These are phyloP conservation scores for Dictyostelium capitatum DNA, from an alignment of 78 protist genomes.

Conservation along the genomic window DNA sequence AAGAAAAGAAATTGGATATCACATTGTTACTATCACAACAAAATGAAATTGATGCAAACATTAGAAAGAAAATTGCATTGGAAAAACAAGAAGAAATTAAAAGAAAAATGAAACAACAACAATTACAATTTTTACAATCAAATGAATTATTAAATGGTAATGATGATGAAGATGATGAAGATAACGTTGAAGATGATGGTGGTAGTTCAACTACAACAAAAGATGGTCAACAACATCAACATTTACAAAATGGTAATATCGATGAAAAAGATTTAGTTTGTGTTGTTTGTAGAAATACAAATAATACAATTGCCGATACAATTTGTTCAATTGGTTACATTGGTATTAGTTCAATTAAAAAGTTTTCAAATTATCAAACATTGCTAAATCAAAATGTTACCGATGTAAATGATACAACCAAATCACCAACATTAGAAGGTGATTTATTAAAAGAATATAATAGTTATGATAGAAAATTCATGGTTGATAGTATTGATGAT, in stretches of 20 bases:
- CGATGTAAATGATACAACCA: not conserved
- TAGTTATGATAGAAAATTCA: not conserved
- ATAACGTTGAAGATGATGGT: not conserved
- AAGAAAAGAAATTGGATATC: not conserved
- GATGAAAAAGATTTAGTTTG: slow-evolving; percentile 11
- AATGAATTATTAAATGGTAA: slow-evolving; percentile 5
- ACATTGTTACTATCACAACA: slow-evolving; percentile 7
- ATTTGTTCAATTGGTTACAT: slow-evolving; percentile 42
- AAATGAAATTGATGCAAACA: slow-evolving; percentile 3
- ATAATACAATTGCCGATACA: not conserved
- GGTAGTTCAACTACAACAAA: not conserved
- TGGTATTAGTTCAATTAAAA: not conserved
- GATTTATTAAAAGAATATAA: not conserved
- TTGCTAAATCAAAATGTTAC: not conserved
- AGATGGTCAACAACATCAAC: not conserved
- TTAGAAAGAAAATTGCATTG: slow-evolving; percentile 28
- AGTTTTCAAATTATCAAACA: not conserved
- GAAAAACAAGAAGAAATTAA: slow-evolving; percentile 40
- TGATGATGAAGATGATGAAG: not conserved
- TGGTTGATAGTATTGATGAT: not conserved
- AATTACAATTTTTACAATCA: slow-evolving; percentile 35
- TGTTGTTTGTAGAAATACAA: slow-evolving; percentile 29
- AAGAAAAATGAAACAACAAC: slow-evolving; percentile 67
- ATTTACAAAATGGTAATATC: not conserved
- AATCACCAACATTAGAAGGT: not conserved